phyloP scores from a whole-genome alignment of 257 asterid genomes.

The Rauvolfia tetraphylla region DNA sequence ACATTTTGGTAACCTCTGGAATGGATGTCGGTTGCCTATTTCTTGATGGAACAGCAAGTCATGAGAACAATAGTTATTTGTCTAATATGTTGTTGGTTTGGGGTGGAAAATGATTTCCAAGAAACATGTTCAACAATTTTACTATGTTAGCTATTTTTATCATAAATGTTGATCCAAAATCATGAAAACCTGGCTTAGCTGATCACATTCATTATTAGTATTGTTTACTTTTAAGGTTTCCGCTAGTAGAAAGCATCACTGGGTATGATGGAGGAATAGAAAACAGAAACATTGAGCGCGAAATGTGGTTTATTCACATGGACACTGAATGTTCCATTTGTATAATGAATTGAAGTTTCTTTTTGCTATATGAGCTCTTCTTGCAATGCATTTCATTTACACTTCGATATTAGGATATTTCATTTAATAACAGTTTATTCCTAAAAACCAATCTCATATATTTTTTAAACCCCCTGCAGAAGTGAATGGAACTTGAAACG shows the following conservation, averaged over 20 bases:
- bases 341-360: not conserved
- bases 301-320: not conserved
- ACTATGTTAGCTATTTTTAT: not conserved
- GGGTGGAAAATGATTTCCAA: not conserved
- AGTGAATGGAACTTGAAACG: conserved; percentile 10
- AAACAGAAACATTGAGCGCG: no score
- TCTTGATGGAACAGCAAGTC: not conserved
- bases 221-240: not conserved
- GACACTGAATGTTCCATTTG: not conserved
- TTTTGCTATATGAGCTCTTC: not conserved
- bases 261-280: no score
- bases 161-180: no score
- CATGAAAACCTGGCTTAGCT: not conserved
- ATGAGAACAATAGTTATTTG: not conserved
- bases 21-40: not conserved
- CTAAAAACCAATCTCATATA: not conserved
- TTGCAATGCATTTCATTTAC: not conserved
- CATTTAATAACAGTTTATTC: not conserved
- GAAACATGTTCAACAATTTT: not conserved
- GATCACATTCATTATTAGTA: not conserved
- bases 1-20: not conserved
- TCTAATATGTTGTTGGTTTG: not conserved
- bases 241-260: not conserved
- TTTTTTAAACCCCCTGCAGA: conserved; percentile 2
- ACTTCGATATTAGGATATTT: not conserved